Evolutionary conservation across 2,329 filamentous ascomycete species (phyloP).

Genomic region (Botrytis medusae): DNA sequence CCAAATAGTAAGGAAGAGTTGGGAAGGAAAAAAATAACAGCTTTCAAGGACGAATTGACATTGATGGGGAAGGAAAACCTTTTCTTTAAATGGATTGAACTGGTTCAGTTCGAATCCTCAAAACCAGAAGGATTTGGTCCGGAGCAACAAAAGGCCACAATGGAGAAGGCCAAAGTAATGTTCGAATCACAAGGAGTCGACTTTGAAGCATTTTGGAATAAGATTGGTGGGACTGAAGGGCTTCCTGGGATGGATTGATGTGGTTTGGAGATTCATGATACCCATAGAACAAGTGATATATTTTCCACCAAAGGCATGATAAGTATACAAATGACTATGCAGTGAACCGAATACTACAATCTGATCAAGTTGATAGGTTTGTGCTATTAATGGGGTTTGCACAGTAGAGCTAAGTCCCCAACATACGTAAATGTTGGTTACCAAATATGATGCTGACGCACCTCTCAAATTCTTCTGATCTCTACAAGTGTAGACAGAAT

Average conservation of each 20-base stretch:
- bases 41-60: conserved; percentile 74
- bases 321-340: neutral
- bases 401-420: neutral
- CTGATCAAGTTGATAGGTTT: neutral
- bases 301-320: neutral
- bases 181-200: conserved; percentile 76
- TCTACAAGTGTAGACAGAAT: neutral
- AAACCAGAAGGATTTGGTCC: conserved; percentile 75
- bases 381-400: neutral
- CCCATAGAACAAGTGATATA: conserved; percentile 11
- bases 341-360: neutral
- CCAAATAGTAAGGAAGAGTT: conserved; percentile 57
- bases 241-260: conserved; percentile 50
- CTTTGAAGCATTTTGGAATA: conserved; percentile 77
- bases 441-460: neutral
- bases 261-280: conserved; percentile 4
- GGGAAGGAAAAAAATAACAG: conserved; percentile 70
- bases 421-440: neutral
- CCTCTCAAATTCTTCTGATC: neutral
- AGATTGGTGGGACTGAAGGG: conserved; percentile 62
- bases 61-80: conserved; percentile 80
- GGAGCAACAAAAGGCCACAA: conserved; percentile 70
- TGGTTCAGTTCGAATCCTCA: conserved; percentile 83
- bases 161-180: conserved; percentile 70
- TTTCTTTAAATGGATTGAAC: conserved; percentile 91